Evolutionary conservation across 352 stramenopile genomes (phyloP).

Genomic region (Globisporangium emineosum): DNA sequence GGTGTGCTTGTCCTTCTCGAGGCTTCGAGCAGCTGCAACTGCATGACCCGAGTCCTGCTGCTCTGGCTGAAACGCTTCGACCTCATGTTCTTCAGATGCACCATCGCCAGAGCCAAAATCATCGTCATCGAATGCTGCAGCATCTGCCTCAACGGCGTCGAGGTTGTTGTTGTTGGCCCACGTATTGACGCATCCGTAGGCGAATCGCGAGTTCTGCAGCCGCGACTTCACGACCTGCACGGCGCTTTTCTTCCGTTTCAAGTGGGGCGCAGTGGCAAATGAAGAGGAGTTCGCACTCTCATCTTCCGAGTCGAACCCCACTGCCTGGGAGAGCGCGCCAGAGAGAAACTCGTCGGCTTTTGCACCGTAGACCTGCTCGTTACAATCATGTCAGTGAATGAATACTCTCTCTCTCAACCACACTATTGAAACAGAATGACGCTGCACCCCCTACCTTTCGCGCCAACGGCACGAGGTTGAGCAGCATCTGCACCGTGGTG

Average conservation of each 20-base stretch:
- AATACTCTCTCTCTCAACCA: not conserved
- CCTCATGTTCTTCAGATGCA: not conserved
- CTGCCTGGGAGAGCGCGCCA: constrained; percentile 42
- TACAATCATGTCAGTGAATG: too few species aligned
- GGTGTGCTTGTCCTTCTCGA: not conserved
- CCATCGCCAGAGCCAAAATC: not conserved
- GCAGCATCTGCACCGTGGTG: constrained; percentile 68
- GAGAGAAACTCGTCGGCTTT: constrained; percentile 64
- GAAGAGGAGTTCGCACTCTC: not conserved
- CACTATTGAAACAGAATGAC: not conserved
- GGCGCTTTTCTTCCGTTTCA: constrained; percentile 20
- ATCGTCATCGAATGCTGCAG: not conserved
- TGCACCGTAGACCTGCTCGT: constrained; percentile 52
- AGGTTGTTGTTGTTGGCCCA: constrained; percentile 32
- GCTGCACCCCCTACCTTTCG: constrained; percentile 30
- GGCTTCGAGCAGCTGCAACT: too few species aligned
- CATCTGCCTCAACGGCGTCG: constrained; percentile 10
- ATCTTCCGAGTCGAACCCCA: constrained; percentile 21
- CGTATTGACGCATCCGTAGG: constrained; percentile 49
- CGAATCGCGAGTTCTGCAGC: constrained; percentile 51
- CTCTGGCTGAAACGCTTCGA: not conserved
- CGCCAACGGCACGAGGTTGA: constrained; percentile 64
- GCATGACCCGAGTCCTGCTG: not conserved
- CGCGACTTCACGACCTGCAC: constrained; percentile 47
- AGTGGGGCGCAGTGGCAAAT: not conserved